Evolutionary conservation across 441 rosid genomes (phyloP).

Genomic region (Pelargonium exstipulatum): DNA sequence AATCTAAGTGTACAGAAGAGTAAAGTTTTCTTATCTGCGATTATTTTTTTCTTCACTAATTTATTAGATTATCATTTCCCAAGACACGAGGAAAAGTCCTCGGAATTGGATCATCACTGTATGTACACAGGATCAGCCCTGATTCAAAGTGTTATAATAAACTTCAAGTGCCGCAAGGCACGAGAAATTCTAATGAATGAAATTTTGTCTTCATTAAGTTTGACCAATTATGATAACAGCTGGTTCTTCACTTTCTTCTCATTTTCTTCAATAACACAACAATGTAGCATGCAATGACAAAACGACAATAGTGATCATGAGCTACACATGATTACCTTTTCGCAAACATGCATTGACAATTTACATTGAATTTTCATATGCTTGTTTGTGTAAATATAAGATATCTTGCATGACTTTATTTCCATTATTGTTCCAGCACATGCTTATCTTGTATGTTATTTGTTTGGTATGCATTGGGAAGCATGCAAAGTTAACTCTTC

Average conservation of each 20-base stretch:
- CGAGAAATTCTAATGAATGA: not conserved
- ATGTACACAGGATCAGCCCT: slow-evolving; percentile 12
- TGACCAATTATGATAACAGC: not conserved
- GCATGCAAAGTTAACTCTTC: not conserved
- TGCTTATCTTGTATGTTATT: not conserved
- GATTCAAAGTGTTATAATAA: not conserved
- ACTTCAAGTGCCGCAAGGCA: slow-evolving; percentile 29
- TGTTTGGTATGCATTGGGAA: not conserved
- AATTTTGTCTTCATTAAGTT: not conserved
- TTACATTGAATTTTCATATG: not conserved
- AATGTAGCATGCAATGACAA: not conserved
- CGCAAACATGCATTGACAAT: slow-evolving; percentile 14
- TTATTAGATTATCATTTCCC: slow-evolving; percentile 5
- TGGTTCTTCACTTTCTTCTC: not conserved
- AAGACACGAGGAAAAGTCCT: not conserved
- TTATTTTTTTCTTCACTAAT: slow-evolving; percentile 8
- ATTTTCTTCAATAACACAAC: not conserved
- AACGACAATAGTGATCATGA: not conserved
- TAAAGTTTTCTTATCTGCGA: not conserved
- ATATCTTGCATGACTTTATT: not conserved
- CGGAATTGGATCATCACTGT: not conserved
- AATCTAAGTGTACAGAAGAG: slow-evolving; percentile 35
- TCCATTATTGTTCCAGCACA: not conserved
- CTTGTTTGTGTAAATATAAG: not conserved
- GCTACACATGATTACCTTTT: not conserved